Evolutionary conservation across 208 protist genomes (phyloP).

Genomic region (Acanthamoeba sp.): DNA sequence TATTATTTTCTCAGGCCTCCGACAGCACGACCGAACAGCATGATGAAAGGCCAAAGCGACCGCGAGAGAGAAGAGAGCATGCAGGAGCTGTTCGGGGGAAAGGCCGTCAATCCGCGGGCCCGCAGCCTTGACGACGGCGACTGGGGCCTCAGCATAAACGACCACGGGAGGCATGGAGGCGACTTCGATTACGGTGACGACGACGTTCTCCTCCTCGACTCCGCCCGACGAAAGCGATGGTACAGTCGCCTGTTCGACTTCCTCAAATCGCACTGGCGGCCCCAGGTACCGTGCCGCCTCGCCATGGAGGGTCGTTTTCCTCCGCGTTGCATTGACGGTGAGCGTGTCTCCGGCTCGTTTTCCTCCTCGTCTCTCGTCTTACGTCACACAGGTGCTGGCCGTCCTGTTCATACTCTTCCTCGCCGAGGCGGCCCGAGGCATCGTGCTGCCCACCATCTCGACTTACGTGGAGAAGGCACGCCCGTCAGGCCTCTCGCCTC

Average conservation of each 20-base stretch:
- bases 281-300: slow-evolving; percentile 25
- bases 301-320: too few relatives aligned
- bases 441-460: slow-evolving; percentile 17
- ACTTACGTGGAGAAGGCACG: background rate
- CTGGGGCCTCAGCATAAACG: slow-evolving; percentile 4
- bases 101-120: background rate
- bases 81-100: slow-evolving; percentile 25
- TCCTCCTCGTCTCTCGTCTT: background rate
- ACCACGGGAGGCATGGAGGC: background rate
- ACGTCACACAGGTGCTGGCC: background rate
- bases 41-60: background rate
- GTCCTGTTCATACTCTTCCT: background rate
- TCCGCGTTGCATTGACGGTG: too few relatives aligned
- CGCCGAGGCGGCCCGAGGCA: background rate
- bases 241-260: background rate
- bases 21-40: background rate
- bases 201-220: slow-evolving; percentile 12
- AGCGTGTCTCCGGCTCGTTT: too few relatives aligned
- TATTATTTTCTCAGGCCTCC: too few relatives aligned
- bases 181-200: background rate
- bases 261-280: background rate
- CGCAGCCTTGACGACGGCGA: background rate
- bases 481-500: background rate
- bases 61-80: background rate
- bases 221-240: background rate